Percentiles rank a stretch among this genome's conserved stretches.
Conservation (phyloP, 2,329 filamentous ascomycete genomes). For the Phaeophleospora eucalypticola region DNA sequence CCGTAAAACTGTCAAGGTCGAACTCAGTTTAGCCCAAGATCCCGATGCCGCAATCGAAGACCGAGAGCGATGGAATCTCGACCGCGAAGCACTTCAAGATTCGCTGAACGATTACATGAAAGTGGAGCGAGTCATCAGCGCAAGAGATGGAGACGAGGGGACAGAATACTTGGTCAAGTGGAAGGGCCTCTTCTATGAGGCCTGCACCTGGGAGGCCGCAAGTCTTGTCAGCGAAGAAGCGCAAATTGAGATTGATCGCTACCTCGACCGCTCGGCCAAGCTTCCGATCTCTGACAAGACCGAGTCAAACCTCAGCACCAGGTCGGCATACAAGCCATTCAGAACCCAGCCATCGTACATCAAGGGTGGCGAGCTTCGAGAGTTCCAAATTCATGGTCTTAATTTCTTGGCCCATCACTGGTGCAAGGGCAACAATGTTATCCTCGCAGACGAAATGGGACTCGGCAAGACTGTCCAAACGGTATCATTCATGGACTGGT, state of each 20-base stretch:
- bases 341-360: constrained; percentile 83
- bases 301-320: constrained; percentile 71
- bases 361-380: constrained; percentile 75
- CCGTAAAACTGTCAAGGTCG: constrained; percentile 73
- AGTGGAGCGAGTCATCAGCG: constrained; percentile 87
- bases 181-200: constrained; percentile 79
- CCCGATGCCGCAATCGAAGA: constrained; percentile 75
- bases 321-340: constrained; percentile 66
- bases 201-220: constrained; percentile 87
- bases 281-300: constrained; percentile 75
- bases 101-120: constrained; percentile 85
- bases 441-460: constrained; percentile 97
- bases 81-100: constrained; percentile 85
- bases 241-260: constrained; percentile 87
- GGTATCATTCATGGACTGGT: constrained; percentile 94
- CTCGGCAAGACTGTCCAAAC: constrained; percentile 97
- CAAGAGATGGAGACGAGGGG: constrained; percentile 72
- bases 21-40: constrained; percentile 71
- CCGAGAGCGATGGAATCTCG: constrained; percentile 90
- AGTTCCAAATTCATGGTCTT: constrained; percentile 89
- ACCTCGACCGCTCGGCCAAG: constrained; percentile 75
- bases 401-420: constrained; percentile 97
- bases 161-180: constrained; percentile 94
- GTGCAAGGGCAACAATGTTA: constrained; percentile 90
- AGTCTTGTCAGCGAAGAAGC: constrained; percentile 71